A percentile compares a stretch with the other conserved stretches of the same genome.
phyloP scores from a whole-genome alignment of 2,329 filamentous ascomycete species.

The Colletotrichum tropicale region DNA sequence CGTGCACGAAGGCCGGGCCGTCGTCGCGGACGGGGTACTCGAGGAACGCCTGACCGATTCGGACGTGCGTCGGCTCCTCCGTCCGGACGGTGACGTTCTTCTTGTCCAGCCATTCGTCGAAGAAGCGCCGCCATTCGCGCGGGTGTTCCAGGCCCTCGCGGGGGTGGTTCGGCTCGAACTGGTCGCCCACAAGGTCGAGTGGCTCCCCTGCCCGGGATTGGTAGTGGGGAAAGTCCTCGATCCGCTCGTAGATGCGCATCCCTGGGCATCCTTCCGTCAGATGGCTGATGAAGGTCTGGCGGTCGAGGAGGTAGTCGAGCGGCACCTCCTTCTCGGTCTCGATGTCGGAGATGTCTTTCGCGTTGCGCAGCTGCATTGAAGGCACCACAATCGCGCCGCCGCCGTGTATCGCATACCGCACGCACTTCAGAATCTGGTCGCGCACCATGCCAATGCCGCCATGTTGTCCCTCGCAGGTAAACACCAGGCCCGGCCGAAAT shows the following conservation, averaged over 20 bases:
- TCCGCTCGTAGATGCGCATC: conserved; percentile 29
- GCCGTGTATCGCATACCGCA: conserved; percentile 42
- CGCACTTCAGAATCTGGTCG: conserved; percentile 44
- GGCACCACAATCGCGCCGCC: conserved; percentile 40
- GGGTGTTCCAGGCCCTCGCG: conserved; percentile 25
- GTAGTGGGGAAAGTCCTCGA: conserved; percentile 32
- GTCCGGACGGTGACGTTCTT: conserved; percentile 8
- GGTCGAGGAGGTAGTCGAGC: conserved; percentile 33
- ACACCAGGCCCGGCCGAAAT: conserved; percentile 39
- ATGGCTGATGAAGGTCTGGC: conserved; percentile 26
- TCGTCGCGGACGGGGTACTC: conserved; percentile 40
- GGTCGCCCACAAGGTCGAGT: conserved; percentile 29
- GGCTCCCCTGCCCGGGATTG: conserved; percentile 16
- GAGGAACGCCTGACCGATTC: conserved; percentile 36
- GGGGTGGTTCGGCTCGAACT: conserved; percentile 34
- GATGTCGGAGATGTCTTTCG: conserved; percentile 33
- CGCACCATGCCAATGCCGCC: conserved; percentile 44
- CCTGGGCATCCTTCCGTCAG: conserved; percentile 30
- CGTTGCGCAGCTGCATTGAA: conserved; percentile 37
- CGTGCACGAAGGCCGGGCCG: conserved; percentile 33
- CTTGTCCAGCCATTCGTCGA: conserved; percentile 31
- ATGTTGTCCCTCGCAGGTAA: conserved; percentile 42
- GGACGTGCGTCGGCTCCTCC: conserved; percentile 28
- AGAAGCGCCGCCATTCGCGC: conserved; percentile 28
- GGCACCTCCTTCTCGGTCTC: conserved; percentile 30